Evolutionary conservation across 2,329 filamentous ascomycete genomes (phyloP).

Genomic region (Dissoconium aciculare): DNA sequence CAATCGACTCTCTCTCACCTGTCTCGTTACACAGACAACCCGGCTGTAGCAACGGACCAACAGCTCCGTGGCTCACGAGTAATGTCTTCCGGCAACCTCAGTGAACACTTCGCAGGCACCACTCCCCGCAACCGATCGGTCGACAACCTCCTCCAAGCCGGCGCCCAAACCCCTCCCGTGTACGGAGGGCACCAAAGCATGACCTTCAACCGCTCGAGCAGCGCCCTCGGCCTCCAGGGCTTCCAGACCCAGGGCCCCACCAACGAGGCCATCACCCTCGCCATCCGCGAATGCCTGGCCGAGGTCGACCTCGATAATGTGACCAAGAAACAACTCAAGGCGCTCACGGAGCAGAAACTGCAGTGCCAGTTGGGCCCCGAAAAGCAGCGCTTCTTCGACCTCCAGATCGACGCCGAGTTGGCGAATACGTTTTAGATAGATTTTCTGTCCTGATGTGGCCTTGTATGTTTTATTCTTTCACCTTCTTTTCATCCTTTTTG

Average conservation of each 20-base stretch:
- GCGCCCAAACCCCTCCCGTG: slow-evolving; percentile 22
- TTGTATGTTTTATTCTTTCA: too few species aligned
- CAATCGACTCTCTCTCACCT: slow-evolving; percentile 51
- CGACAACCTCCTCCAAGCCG: slow-evolving; percentile 20
- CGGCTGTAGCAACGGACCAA: slow-evolving; percentile 26
- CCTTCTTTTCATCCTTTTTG: too few species aligned
- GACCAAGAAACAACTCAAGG: slow-evolving; percentile 84
- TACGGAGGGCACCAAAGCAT: slow-evolving; percentile 15
- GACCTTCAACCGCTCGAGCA: slow-evolving; percentile 13
- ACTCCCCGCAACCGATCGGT: slow-evolving; percentile 20
- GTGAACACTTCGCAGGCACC: slow-evolving; percentile 25
- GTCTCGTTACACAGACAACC: slow-evolving; percentile 46
- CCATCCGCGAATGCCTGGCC: slow-evolving; percentile 64
- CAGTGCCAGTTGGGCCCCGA: slow-evolving; percentile 81
- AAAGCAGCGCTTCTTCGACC: slow-evolving; percentile 75
- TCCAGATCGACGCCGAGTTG: slow-evolving; percentile 83
- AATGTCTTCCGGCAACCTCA: slow-evolving; percentile 46
- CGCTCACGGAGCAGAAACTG: slow-evolving; percentile 80
- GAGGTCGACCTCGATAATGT: slow-evolving; percentile 94
- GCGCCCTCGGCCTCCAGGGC: slow-evolving; percentile 30
- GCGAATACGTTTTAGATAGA: slow-evolving; percentile 98
- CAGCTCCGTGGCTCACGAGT: slow-evolving; percentile 31
- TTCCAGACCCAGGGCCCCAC: slow-evolving; percentile 55
- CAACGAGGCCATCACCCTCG: slow-evolving; percentile 66
- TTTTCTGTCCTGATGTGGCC: too few species aligned